These are phyloP conservation scores for Plasmodium vinckei DNA, from an alignment of 169 alveolate genomes.

Conservation along the genomic window DNA sequence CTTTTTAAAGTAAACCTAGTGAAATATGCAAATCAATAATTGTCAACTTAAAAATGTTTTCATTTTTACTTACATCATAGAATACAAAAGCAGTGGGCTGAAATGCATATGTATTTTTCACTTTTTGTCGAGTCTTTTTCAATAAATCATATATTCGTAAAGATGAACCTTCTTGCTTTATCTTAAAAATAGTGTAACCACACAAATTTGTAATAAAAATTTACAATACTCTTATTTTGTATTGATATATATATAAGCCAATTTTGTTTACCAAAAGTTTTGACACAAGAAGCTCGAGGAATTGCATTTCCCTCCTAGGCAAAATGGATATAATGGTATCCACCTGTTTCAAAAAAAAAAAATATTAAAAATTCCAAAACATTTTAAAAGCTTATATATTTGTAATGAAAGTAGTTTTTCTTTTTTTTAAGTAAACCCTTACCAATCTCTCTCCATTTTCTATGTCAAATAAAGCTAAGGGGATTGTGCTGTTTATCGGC, in stretches of 20 bases:
- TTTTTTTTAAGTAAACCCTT: neutral
- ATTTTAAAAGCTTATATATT: too few species aligned
- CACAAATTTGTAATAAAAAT: neutral
- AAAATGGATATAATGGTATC: slow-evolving; percentile 78
- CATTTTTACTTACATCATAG: slow-evolving; percentile 77
- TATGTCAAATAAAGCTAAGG: slow-evolving; percentile 82
- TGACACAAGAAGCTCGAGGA: slow-evolving; percentile 83
- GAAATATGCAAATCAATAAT: too few species aligned
- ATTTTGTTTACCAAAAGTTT: slow-evolving; percentile 75
- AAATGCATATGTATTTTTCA: slow-evolving; percentile 78
- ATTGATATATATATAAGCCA: neutral
- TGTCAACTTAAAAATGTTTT: neutral
- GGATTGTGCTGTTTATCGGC: slow-evolving; percentile 79
- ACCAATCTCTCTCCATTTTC: slow-evolving; percentile 84
- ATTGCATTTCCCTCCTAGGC: slow-evolving; percentile 81
- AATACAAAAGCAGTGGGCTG: slow-evolving; percentile 85
- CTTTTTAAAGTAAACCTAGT: too few species aligned
- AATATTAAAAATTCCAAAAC: too few species aligned
- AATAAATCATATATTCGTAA: slow-evolving; percentile 80
- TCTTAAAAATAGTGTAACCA: slow-evolving; percentile 43
- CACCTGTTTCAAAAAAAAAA: slow-evolving; percentile 34
- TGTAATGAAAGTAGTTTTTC: too few species aligned
- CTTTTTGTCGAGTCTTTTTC: slow-evolving; percentile 78
- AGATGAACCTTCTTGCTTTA: slow-evolving; percentile 84
- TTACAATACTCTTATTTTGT: neutral